These are phyloP conservation scores for Ceratocystis harringtonii DNA, from an alignment of 2,329 filamentous ascomycete genomes.

Conservation along the genomic window DNA sequence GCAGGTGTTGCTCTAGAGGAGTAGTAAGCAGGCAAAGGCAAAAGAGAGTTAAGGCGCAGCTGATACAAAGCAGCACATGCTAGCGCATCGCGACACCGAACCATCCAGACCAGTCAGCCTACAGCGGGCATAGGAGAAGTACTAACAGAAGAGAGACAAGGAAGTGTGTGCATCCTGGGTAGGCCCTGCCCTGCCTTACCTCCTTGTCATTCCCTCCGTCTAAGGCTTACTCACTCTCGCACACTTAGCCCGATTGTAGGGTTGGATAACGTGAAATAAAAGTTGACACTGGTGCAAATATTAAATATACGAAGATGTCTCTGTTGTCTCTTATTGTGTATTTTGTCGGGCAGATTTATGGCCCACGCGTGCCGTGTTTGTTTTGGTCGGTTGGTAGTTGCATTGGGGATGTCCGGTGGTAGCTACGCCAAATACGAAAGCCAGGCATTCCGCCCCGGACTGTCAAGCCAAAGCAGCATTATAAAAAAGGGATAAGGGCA, in stretches of 20 bases:
- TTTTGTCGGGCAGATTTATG: background rate
- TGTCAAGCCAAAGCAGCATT: background rate
- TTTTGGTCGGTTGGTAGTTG: background rate
- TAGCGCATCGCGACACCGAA: no score
- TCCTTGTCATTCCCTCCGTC: background rate
- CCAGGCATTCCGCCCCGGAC: background rate
- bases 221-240: background rate
- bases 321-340: background rate
- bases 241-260: no score
- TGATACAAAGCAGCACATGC: background rate
- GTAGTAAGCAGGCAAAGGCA: background rate
- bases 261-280: background rate
- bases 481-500: background rate
- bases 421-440: background rate
- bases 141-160: no score
- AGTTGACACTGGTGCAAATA: background rate
- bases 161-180: no score
- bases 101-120: no score
- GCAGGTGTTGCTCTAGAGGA: background rate
- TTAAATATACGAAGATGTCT: background rate
- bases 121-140: no score
- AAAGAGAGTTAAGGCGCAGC: background rate
- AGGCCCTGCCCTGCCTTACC: no score
- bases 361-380: background rate
- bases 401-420: conserved; percentile 4